A percentile compares a stretch with the other conserved stretches of the same genome.
These are phyloP conservation scores for Suillus cothurnatus DNA, from an alignment of 768 basidiomycete genomes.

Conservation along the genomic window DNA sequence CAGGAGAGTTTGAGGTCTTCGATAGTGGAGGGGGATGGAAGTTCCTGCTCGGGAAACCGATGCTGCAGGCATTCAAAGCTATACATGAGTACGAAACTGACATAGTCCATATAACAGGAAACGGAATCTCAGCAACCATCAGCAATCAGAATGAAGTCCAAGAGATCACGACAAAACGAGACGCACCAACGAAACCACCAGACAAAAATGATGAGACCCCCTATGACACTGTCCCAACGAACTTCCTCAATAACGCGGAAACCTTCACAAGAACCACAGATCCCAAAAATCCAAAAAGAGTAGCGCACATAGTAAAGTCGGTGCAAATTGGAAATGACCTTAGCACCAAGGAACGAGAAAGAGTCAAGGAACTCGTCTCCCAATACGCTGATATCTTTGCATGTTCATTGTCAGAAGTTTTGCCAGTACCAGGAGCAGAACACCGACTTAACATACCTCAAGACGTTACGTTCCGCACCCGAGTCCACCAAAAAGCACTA, in stretches of 20 bases:
- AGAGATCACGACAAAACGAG: too few relatives aligned
- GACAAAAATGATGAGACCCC: too few relatives aligned
- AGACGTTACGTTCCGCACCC: not conserved
- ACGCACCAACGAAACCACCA: too few relatives aligned
- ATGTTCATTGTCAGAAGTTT: constrained; percentile 41
- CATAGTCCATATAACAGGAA: too few relatives aligned
- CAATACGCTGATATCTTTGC: constrained; percentile 44
- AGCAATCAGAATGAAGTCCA: too few relatives aligned
- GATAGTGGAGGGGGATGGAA: too few relatives aligned
- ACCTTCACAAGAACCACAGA: constrained; percentile 14
- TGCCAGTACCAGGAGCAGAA: constrained; percentile 17
- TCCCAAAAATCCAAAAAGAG: constrained; percentile 15
- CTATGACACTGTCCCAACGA: too few relatives aligned
- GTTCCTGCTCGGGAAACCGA: too few relatives aligned
- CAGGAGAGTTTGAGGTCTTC: too few relatives aligned
- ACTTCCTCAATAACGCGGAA: constrained; percentile 38
- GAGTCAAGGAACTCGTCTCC: constrained; percentile 25
- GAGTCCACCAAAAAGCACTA: constrained; percentile 1
- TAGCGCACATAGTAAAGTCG: constrained; percentile 19
- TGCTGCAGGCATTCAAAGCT: too few relatives aligned
- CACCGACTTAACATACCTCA: not conserved
- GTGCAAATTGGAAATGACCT: constrained; percentile 36
- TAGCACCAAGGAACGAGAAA: constrained; percentile 17
- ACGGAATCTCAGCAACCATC: too few relatives aligned
- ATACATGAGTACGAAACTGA: too few relatives aligned